Evolutionary conservation across 2,329 filamentous ascomycete genomes (phyloP).

Genomic region (Ophiocordyceps sinensis): DNA sequence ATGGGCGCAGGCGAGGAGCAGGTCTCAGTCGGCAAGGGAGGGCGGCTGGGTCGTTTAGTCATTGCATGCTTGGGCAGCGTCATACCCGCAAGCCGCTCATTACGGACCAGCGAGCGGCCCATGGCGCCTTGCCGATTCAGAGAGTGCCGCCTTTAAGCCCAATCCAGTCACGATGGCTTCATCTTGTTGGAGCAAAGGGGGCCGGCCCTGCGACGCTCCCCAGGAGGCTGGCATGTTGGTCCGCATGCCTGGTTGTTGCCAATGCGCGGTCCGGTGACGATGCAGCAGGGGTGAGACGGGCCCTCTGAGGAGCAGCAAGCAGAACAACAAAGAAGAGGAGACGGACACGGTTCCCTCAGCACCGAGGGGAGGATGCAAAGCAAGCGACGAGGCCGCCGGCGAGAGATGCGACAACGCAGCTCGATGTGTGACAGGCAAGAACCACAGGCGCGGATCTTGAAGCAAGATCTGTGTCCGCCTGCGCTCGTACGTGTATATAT

Average conservation of each 20-base stretch:
- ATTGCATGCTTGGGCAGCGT: slow-evolving; percentile 5
- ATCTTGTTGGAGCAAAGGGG: background rate
- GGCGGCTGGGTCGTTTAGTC: slow-evolving; percentile 7
- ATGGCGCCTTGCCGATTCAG: background rate
- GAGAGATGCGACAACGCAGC: background rate
- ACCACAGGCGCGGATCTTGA: background rate
- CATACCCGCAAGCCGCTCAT: slow-evolving; percentile 1
- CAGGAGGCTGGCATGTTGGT: slow-evolving; percentile 6
- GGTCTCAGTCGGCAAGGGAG: slow-evolving; percentile 15
- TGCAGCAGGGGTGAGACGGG: background rate
- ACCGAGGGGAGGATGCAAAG: too few species aligned
- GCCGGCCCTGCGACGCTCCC: background rate
- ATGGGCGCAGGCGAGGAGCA: slow-evolving; percentile 4
- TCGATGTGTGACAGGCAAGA: background rate
- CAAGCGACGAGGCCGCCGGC: too few species aligned
- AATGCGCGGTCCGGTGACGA: slow-evolving; percentile 2
- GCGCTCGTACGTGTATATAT: background rate
- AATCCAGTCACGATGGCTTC: slow-evolving; percentile 8
- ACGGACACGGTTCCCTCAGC: background rate
- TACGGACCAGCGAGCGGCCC: slow-evolving; percentile 1
- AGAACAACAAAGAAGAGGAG: background rate
- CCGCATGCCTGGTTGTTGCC: slow-evolving; percentile 5
- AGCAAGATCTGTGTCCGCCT: background rate
- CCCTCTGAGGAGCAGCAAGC: background rate
- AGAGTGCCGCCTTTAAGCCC: slow-evolving; percentile 1